These are phyloP conservation scores for Suillus clintonianus DNA, from an alignment of 768 basidiomycete species.

Conservation along the genomic window DNA sequence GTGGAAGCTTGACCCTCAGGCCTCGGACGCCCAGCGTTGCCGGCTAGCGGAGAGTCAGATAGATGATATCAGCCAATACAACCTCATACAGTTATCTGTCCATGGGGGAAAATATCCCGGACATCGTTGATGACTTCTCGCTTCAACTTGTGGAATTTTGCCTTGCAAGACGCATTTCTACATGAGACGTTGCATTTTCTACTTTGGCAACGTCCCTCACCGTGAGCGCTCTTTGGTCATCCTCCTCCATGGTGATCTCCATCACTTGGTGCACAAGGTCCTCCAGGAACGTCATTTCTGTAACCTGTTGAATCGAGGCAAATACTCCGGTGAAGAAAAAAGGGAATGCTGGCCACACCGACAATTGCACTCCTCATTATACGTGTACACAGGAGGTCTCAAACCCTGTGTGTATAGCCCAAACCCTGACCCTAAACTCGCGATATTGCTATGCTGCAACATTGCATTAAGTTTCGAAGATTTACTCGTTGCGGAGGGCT, in stretches of 20 bases:
- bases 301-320: too few species aligned
- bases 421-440: not conserved
- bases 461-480: not conserved
- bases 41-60: not conserved
- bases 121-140: constrained; percentile 31
- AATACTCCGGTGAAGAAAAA: not conserved
- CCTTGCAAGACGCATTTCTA: constrained; percentile 8
- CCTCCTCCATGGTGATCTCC: constrained; percentile 18
- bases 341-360: not conserved
- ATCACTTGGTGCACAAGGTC: constrained; percentile 25
- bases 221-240: constrained; percentile 27
- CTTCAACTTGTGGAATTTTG: constrained; percentile 31
- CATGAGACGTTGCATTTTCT: not conserved
- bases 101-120: constrained; percentile 27
- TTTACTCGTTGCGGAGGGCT: not conserved
- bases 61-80: not conserved
- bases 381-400: not conserved
- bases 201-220: constrained; percentile 9
- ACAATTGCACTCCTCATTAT: not conserved
- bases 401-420: not conserved
- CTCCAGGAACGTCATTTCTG: constrained; percentile 30
- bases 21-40: not conserved
- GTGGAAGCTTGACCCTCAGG: constrained; percentile 1
- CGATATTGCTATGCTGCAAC: not conserved
- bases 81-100: constrained; percentile 25